Evolutionary conservation across 805 yeast genomes (phyloP).

Genomic region (Cyberlindnera xylosilytica): DNA sequence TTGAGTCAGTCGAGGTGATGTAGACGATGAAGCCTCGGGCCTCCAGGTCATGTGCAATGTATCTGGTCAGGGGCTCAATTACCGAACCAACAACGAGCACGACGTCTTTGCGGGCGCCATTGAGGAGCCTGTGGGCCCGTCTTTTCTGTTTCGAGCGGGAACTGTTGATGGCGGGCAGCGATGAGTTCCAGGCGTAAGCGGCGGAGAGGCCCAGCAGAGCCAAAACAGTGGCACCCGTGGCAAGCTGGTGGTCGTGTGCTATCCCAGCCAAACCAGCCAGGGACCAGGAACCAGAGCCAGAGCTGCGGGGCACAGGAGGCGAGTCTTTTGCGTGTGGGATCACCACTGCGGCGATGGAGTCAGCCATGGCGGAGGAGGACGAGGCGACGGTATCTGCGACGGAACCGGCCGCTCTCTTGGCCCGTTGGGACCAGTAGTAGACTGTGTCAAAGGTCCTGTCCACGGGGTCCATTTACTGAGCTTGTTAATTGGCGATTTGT

Average conservation of each 20-base stretch:
- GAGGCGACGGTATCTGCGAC: slow-evolving; percentile 6
- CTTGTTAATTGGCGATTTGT: too few relatives aligned
- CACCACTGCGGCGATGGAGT: slow-evolving; percentile 4
- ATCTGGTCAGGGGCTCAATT: slow-evolving; percentile 65
- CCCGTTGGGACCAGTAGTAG: slow-evolving; percentile 18
- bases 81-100: slow-evolving; percentile 76
- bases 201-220: slow-evolving; percentile 7
- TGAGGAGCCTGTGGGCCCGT: slow-evolving; percentile 57
- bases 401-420: slow-evolving; percentile 2
- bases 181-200: background rate
- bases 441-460: slow-evolving; percentile 19
- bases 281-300: background rate
- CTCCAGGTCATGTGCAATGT: slow-evolving; percentile 71
- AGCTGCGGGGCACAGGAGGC: background rate
- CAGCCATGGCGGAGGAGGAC: slow-evolving; percentile 3
- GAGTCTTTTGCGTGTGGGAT: too few relatives aligned
- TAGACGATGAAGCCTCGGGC: slow-evolving; percentile 79
- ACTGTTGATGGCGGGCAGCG: too few relatives aligned
- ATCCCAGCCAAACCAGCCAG: background rate
- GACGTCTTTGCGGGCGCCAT: slow-evolving; percentile 76
- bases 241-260: background rate
- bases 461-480: slow-evolving; percentile 20
- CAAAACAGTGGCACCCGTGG: slow-evolving; percentile 3
- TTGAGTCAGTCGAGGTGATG: slow-evolving; percentile 47
- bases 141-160: slow-evolving; percentile 31